A percentile compares a stretch with the other conserved stretches of the same genome.
phyloP scores from a whole-genome alignment of 192 early-diverging fungal species.

The Spinellus fusiger region DNA sequence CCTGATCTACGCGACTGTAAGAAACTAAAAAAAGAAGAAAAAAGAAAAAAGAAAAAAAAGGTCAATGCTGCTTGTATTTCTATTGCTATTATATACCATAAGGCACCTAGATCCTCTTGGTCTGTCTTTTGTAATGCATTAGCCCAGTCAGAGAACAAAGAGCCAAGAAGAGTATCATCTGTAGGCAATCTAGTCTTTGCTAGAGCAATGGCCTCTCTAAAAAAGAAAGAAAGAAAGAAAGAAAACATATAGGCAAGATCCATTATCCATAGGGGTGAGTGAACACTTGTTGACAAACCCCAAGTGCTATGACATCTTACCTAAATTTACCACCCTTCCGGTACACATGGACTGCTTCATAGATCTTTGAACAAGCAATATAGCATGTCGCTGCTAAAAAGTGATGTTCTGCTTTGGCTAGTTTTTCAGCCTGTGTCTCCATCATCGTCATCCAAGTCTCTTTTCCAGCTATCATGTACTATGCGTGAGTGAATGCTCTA shows the following conservation, averaged over 20 bases:
- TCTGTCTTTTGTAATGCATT: constrained; percentile 17
- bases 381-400: constrained; percentile 38
- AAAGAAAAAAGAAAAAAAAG: not conserved
- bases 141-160: constrained; percentile 27
- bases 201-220: constrained; percentile 31
- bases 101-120: constrained; percentile 18
- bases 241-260: not conserved
- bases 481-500: not conserved
- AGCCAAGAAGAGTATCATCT: constrained; percentile 18
- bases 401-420: constrained; percentile 24
- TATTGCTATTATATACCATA: constrained; percentile 16
- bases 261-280: not conserved
- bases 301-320: constrained; percentile 8
- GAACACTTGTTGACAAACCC: not conserved
- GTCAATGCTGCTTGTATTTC: not conserved
- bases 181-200: constrained; percentile 24
- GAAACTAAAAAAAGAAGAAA: not conserved
- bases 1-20: constrained; percentile 1
- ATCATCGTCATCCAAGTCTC: constrained; percentile 40
- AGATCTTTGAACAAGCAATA: constrained; percentile 33
- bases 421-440: constrained; percentile 34
- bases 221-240: not conserved
- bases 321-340: constrained; percentile 31
- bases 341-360: constrained; percentile 41
- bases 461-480: constrained; percentile 22